Base-by-base conservation (phyloP, 495 filamentous ascomycete genomes). In the Talaromyces ruber region DNA sequence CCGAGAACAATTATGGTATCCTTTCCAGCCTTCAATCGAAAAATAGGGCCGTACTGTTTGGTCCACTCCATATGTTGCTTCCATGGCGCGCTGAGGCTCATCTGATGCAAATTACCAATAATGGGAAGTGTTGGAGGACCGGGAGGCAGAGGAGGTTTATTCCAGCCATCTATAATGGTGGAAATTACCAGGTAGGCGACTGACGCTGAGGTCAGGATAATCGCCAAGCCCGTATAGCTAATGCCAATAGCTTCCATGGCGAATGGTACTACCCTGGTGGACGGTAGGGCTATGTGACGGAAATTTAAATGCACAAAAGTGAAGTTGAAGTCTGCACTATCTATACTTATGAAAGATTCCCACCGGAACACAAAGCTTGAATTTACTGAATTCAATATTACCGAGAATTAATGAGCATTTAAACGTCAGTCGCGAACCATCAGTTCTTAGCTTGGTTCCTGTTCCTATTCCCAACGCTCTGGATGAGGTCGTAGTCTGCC, bases 61-160 rank as follows among this genome's bases (percentile, higher is more conserved):
- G 59, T 37, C 72, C 69, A 68, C 62, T 63, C 24, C 9, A 14
- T 21, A 3, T 25, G 43, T 34, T 51, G 32, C 14, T 50, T 28
- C 18, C 43, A 24, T 12, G 28, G 22, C 14, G 16, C n/a, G 26
- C 3, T 59, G 61, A 30, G 53, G 43, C 63, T 60, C 22, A 66
- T 63, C 28, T 74, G 71, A 60, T 75, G 72, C 29, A 74, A 61
- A 29, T 77, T 77, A 4, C 74, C 74, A 14, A 75, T 52, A 0
- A 77, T 54, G 0, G 72, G 73, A 11, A 73, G 59, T 0, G 71
- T 75, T 0, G 75, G 72, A 26, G 75, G 75, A 0, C 75, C 75
- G 24, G 34, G 89, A 87, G 21, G 50, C 16, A 39, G 34, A 39
- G 34, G 34, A 16, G 34, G 34, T 39, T 39, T 39, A 4, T 14